Conservation (phyloP, 345 rosid species). For the Ceriops zippeliana region DNA sequence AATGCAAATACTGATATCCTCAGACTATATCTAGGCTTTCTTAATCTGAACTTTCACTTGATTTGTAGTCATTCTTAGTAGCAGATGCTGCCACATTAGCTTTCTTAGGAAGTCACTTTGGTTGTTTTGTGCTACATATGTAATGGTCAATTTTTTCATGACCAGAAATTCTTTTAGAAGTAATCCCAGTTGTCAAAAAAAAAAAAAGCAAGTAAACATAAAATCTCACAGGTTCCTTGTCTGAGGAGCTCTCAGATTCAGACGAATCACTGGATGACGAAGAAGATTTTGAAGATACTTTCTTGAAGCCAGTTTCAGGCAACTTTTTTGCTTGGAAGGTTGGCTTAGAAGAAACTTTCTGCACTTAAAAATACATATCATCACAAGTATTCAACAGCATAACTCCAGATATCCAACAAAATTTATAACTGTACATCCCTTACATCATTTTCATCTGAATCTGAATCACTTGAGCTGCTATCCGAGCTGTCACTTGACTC, state of each 20-base stretch:
- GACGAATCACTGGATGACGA: background rate
- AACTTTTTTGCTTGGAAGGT: slow-evolving; percentile 13
- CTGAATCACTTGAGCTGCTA: background rate
- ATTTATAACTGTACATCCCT: background rate
- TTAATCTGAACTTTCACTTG: background rate
- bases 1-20: background rate
- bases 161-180: too few relatives aligned
- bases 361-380: background rate
- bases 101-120: background rate
- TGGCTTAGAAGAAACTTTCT: background rate
- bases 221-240: slow-evolving; percentile 15
- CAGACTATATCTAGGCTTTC: background rate
- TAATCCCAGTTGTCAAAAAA: background rate
- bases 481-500: slow-evolving; percentile 27
- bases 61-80: background rate
- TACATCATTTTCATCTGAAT: slow-evolving; percentile 1
- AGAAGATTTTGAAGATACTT: background rate
- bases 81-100: background rate
- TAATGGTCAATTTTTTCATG: too few relatives aligned
- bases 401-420: background rate
- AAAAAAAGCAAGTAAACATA: background rate
- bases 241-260: slow-evolving; percentile 16
- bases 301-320: slow-evolving; percentile 2
- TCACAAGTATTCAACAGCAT: background rate
- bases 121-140: background rate